Conservation (phyloP, 176 grass and related monocot species). For the Musa acuminata region DNA sequence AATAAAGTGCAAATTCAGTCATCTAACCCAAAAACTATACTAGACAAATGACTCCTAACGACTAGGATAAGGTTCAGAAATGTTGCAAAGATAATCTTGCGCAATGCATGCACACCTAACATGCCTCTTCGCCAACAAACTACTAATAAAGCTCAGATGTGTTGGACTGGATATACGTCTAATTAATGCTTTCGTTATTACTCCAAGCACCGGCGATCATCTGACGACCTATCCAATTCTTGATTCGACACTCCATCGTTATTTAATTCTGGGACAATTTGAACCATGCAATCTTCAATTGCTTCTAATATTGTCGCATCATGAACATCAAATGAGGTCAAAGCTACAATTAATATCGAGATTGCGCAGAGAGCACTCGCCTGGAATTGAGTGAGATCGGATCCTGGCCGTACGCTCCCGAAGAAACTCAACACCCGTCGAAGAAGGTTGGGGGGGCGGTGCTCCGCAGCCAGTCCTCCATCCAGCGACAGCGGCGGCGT, state of each 20-base stretch:
- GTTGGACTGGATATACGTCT: too few relatives aligned
- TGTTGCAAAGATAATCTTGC: background rate
- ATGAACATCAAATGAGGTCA: background rate
- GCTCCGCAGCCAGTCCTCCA: constrained; percentile 60
- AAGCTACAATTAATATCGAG: background rate
- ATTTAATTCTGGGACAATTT: background rate
- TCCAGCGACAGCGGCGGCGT: constrained; percentile 67
- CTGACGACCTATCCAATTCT: too few relatives aligned
- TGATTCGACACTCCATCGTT: too few relatives aligned
- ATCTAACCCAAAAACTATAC: too few relatives aligned
- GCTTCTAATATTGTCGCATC: background rate
- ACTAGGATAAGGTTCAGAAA: too few relatives aligned
- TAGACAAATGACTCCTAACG: too few relatives aligned
- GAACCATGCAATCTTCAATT: background rate
- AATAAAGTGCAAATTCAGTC: too few relatives aligned
- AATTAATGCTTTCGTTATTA: too few relatives aligned
- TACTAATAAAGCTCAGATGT: too few relatives aligned
- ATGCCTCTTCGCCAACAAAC: background rate
- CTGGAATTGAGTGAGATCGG: constrained; percentile 81
- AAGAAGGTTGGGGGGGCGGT: constrained; percentile 43
- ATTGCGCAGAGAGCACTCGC: constrained; percentile 8
- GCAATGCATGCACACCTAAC: background rate
- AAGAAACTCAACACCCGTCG: constrained; percentile 72
- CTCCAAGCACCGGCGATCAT: too few relatives aligned
- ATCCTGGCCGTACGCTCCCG: constrained; percentile 59